A percentile compares a stretch with the other conserved stretches of the same genome.
These are phyloP conservation scores for Fusarium setosum DNA, from an alignment of 2,329 filamentous ascomycete species.

Conservation along the genomic window DNA sequence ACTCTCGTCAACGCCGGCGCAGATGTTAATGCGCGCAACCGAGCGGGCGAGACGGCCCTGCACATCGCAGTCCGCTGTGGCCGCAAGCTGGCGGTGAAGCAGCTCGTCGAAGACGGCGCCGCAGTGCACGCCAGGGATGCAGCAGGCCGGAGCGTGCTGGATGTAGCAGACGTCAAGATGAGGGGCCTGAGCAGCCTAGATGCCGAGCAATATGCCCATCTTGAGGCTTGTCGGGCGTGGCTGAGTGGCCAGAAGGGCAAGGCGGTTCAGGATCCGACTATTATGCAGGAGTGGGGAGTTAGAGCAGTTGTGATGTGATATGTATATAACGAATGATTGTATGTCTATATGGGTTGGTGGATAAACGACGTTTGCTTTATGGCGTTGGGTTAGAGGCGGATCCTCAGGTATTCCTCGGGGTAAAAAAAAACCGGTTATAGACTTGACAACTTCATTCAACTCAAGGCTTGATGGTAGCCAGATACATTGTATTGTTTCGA, in stretches of 20 bases:
- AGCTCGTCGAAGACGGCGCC: constrained; percentile 59
- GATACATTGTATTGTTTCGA: not conserved
- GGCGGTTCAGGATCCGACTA: constrained; percentile 53
- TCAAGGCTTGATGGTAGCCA: not conserved
- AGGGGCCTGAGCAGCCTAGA: constrained; percentile 43
- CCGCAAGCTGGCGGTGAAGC: constrained; percentile 62
- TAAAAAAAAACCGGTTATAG: constrained; percentile 5
- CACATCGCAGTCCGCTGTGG: constrained; percentile 65
- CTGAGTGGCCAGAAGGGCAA: constrained; percentile 51
- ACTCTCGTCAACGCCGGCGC: constrained; percentile 57
- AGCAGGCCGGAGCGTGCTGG: constrained; percentile 57
- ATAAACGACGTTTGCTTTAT: not conserved
- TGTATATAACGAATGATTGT: not conserved
- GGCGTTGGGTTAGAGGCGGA: constrained; percentile 25
- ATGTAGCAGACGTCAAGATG: constrained; percentile 57
- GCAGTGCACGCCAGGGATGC: constrained; percentile 60
- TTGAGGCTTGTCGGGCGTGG: constrained; percentile 59
- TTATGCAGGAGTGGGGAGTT: constrained; percentile 55
- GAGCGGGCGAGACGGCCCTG: constrained; percentile 65
- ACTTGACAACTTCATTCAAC: not conserved
- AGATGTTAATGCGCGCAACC: constrained; percentile 62
- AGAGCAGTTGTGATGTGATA: not conserved
- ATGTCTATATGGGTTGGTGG: not conserved
- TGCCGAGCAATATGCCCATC: constrained; percentile 52
- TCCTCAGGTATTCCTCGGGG: constrained; percentile 8